Conservation (phyloP, 2,329 filamentous ascomycete species). For the Cladophialophora exuberans region DNA sequence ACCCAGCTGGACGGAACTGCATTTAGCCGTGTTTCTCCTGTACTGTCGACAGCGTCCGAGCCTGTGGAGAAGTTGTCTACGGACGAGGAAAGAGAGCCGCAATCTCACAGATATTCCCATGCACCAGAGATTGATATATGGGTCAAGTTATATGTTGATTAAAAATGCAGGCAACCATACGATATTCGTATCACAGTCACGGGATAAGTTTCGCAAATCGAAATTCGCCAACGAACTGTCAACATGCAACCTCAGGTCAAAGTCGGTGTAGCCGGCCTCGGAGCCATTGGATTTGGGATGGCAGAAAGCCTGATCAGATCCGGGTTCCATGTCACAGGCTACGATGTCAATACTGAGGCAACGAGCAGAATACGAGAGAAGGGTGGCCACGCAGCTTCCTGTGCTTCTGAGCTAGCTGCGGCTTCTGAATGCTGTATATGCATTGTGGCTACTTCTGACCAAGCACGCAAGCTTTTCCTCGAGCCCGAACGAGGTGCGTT, state of each 20-base stretch:
- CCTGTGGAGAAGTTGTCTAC: no score
- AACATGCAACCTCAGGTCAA: neutral
- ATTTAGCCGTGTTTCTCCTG: no score
- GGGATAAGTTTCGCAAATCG: no score
- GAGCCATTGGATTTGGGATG: constrained; percentile 7
- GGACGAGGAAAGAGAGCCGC: no score
- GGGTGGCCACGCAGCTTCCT: neutral
- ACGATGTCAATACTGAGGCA: neutral
- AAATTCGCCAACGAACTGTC: no score
- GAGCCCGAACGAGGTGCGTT: neutral
- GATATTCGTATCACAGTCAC: no score
- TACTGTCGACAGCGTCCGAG: no score
- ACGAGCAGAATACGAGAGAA: neutral
- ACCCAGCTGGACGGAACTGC: no score
- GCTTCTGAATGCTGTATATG: neutral
- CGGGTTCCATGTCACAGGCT: constrained; percentile 1
- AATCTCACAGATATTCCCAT: no score
- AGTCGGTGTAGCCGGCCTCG: neutral
- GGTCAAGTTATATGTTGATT: no score
- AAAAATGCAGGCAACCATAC: no score
- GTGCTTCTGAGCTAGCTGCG: neutral
- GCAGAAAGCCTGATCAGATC: neutral
- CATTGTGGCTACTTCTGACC: neutral
- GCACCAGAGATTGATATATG: no score
- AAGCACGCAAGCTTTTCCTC: neutral